phyloP scores from a whole-genome alignment of 2,329 filamentous ascomycete species.

The Aspergillus pseudoviridinutans region DNA sequence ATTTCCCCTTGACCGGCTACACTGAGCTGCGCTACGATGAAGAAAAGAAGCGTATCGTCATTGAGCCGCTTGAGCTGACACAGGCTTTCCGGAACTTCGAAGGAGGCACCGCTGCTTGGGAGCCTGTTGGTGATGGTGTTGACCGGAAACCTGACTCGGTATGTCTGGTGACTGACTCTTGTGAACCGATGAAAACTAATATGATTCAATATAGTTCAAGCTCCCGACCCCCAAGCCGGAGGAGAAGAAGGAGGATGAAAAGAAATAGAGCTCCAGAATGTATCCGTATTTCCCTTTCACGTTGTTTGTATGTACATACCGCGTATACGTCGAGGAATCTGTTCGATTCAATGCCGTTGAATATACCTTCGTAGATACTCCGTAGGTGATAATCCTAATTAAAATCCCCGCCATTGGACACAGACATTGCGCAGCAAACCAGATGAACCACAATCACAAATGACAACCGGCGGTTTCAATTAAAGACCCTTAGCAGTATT shows the following conservation, averaged over 20 bases:
- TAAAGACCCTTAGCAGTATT: no score
- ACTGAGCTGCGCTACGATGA: constrained; percentile 98
- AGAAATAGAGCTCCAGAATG: constrained; percentile 65
- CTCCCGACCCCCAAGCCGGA: constrained; percentile 94
- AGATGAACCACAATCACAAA: neutral
- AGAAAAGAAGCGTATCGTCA: constrained; percentile 99
- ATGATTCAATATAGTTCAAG: constrained; percentile 63
- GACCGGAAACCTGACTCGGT: constrained; percentile 72
- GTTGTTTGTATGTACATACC: constrained; percentile 39
- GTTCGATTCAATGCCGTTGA: constrained; percentile 21
- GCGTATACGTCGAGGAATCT: constrained; percentile 21
- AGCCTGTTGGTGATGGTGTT: constrained; percentile 66
- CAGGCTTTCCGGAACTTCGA: constrained; percentile 99
- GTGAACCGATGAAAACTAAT: neutral
- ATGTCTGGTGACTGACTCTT: constrained; percentile 29
- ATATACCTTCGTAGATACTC: neutral
- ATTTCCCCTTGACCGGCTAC: constrained; percentile 96
- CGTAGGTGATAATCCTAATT: neutral
- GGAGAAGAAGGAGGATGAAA: constrained; percentile 73
- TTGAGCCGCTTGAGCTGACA: constrained; percentile 94
- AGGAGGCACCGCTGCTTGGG: constrained; percentile 71
- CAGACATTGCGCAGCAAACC: neutral
- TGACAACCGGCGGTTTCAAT: no score
- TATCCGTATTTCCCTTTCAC: constrained; percentile 31
- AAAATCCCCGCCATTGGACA: neutral